These are phyloP conservation scores for Epichloe coenophiala DNA, from an alignment of 2,329 filamentous ascomycete genomes.

Conservation along the genomic window DNA sequence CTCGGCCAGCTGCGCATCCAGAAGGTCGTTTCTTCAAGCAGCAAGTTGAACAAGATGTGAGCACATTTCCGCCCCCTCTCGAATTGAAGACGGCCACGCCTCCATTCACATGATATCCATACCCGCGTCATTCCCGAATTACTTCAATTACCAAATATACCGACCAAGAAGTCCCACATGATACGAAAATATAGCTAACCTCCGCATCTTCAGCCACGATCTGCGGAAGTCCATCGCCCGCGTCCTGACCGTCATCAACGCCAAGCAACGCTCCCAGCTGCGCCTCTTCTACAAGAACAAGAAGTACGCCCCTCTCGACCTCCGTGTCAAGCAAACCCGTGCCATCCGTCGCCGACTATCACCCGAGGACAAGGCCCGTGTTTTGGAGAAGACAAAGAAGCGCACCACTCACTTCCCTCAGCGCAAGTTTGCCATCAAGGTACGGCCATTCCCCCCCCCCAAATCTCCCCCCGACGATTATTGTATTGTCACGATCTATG, in stretches of 20 bases:
- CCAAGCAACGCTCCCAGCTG: conserved; percentile 96
- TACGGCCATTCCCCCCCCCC: conserved; percentile 26
- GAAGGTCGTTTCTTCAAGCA: conserved; percentile 91
- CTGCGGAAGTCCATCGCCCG: conserved; percentile 99
- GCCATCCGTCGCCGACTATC: conserved; percentile 93
- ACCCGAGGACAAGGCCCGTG: conserved; percentile 72
- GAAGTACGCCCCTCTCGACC: conserved; percentile 98
- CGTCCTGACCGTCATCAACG: conserved; percentile 98
- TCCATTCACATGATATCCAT: background rate
- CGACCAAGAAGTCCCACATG: conserved; percentile 1
- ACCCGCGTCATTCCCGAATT: background rate
- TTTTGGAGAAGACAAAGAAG: conserved; percentile 95
- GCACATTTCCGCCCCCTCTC: conserved; percentile 16
- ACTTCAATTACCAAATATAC: background rate
- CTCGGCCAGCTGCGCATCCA: conserved; percentile 93
- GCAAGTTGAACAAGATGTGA: conserved; percentile 97
- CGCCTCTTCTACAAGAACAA: conserved; percentile 99
- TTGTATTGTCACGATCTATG: too few species aligned
- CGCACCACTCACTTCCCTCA: conserved; percentile 90
- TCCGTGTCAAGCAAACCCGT: conserved; percentile 95
- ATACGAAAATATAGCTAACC: background rate
- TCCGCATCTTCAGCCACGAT: conserved; percentile 59
- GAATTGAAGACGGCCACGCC: background rate
- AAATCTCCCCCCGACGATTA: background rate
- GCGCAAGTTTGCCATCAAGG: conserved; percentile 99